Evolutionary conservation across 2,329 filamentous ascomycete species (phyloP).

Genomic region (Penicillium italicum): DNA sequence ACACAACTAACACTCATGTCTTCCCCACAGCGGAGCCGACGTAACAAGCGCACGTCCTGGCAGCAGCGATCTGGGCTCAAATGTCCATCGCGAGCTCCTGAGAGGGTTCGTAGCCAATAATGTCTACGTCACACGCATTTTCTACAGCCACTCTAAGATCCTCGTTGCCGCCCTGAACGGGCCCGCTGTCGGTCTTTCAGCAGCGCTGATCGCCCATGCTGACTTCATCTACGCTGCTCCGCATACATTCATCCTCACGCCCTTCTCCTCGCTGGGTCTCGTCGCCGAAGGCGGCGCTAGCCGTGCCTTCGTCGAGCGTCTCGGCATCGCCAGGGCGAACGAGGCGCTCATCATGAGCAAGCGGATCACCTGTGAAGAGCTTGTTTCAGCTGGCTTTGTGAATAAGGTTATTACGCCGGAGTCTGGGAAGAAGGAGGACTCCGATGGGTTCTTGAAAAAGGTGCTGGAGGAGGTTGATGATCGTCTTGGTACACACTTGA

Average conservation of each 20-base stretch:
- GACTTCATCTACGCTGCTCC: constrained; percentile 91
- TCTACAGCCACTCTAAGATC: constrained; percentile 92
- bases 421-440: constrained; percentile 56
- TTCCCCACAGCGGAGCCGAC: constrained; percentile 67
- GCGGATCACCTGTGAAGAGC: constrained; percentile 67
- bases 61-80: constrained; percentile 40
- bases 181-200: constrained; percentile 81
- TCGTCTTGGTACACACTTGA: constrained; percentile 72
- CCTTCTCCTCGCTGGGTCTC: constrained; percentile 84
- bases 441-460: constrained; percentile 63
- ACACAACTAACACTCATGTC: not conserved
- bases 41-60: constrained; percentile 55
- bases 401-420: constrained; percentile 71
- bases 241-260: constrained; percentile 79
- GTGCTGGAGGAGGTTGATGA: constrained; percentile 81
- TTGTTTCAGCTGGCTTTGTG: constrained; percentile 74
- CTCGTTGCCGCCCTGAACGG: constrained; percentile 89
- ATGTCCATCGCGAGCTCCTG: constrained; percentile 58
- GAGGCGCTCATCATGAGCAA: constrained; percentile 92
- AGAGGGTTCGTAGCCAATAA: constrained; percentile 76
- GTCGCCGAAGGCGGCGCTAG: constrained; percentile 85
- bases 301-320: constrained; percentile 70
- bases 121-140: constrained; percentile 82
- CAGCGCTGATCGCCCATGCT: constrained; percentile 74
- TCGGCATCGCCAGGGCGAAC: constrained; percentile 79